phyloP scores from a whole-genome alignment of 768 basidiomycete genomes.

The Agrocybe praecox region DNA sequence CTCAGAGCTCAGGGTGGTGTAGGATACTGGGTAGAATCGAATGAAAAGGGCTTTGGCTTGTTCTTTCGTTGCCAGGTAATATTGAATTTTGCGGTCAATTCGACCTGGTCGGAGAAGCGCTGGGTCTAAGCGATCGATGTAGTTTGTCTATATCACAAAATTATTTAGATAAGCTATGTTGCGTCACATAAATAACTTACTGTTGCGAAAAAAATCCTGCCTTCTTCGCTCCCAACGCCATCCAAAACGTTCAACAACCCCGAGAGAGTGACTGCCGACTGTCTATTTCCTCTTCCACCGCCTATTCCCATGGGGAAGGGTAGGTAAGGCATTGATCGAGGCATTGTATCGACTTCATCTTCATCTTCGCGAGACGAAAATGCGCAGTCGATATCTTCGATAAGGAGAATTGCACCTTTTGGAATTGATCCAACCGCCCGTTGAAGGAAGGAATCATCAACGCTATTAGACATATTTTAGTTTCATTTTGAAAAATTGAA shows the following conservation, averaged over 20 bases:
- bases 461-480: too few species aligned
- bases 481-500: too few species aligned
- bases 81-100: slow-evolving; percentile 56
- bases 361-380: slow-evolving; percentile 50
- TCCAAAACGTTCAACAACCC: slow-evolving; percentile 62
- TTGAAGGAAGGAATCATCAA: slow-evolving; percentile 52
- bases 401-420: slow-evolving; percentile 53
- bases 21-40: slow-evolving; percentile 47
- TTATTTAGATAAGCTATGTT: background rate
- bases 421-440: slow-evolving; percentile 48
- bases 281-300: slow-evolving; percentile 12
- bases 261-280: slow-evolving; percentile 49
- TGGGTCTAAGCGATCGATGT: slow-evolving; percentile 52
- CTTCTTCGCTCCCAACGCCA: slow-evolving; percentile 63
- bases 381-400: slow-evolving; percentile 66
- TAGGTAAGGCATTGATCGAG: background rate
- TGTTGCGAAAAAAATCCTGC: slow-evolving; percentile 63
- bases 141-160: slow-evolving; percentile 6
- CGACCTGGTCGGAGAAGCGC: slow-evolving; percentile 60
- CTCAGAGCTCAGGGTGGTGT: slow-evolving; percentile 21
- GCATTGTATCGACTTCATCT: slow-evolving; percentile 7
- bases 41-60: slow-evolving; percentile 52
- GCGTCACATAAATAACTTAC: slow-evolving; percentile 26
- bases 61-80: slow-evolving; percentile 45
- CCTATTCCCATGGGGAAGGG: slow-evolving; percentile 9